Percentiles rank a stretch among this genome's conserved stretches.
These are phyloP conservation scores for Amanita brunnescens DNA, from an alignment of 768 basidiomycete genomes.

Conservation along the genomic window DNA sequence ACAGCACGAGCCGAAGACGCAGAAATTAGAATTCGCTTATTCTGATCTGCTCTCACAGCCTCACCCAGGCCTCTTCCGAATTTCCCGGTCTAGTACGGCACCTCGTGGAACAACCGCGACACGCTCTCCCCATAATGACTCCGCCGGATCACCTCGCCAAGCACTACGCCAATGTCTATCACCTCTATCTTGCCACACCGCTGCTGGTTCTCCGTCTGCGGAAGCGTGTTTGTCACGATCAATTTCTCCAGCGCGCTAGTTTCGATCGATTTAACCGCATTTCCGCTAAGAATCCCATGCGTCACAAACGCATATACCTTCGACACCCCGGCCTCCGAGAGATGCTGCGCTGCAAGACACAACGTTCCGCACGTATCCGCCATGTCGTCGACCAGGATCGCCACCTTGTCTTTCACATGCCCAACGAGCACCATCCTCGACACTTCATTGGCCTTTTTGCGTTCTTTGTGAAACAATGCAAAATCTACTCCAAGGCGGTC, in stretches of 20 bases:
- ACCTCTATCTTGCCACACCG: conserved; percentile 79
- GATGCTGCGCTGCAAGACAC: conserved; percentile 81
- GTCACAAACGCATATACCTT: conserved; percentile 91
- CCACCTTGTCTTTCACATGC: conserved; percentile 83
- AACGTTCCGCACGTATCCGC: conserved; percentile 95
- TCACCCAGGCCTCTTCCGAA: neutral
- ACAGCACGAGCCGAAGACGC: conserved; percentile 6
- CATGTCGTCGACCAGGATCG: conserved; percentile 98
- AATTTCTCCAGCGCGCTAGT: conserved; percentile 80
- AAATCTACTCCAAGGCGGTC: conserved; percentile 96
- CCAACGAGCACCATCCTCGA: conserved; percentile 96
- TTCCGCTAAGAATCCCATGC: conserved; percentile 91
- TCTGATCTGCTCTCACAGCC: conserved; percentile 6
- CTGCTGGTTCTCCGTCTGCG: conserved; percentile 71
- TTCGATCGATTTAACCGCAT: conserved; percentile 68
- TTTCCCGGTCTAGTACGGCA: conserved; percentile 53
- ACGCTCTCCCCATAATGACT: conserved; percentile 97
- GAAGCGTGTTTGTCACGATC: conserved; percentile 97
- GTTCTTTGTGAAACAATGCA: conserved; percentile 98
- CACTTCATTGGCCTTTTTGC: conserved; percentile 92
- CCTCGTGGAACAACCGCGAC: conserved; percentile 82
- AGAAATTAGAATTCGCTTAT: conserved; percentile 9
- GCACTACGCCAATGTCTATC: conserved; percentile 88
- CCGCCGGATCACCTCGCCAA: conserved; percentile 92
- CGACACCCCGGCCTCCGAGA: conserved; percentile 80